Base-by-base conservation (phyloP, 306 rosid species). In the Oxytropis ochrocephala region DNA sequence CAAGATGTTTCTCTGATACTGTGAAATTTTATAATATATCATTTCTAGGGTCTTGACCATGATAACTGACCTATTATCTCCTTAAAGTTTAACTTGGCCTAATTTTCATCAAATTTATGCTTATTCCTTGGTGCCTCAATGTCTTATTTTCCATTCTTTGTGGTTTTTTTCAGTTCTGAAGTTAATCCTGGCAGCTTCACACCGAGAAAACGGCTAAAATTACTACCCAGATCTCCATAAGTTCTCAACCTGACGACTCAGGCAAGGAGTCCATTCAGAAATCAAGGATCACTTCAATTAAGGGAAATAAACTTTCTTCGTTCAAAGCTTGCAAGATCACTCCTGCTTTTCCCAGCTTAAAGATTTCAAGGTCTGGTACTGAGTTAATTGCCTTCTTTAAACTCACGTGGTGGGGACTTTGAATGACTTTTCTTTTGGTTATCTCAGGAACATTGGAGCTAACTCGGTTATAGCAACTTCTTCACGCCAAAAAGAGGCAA, bases 301-400 rank as follows among this genome's bases (percentile, higher is more conserved):
- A 83, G 38, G 85, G 75, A 79, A 87, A 56, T 69, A 85, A 82
- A 80, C 67, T 75, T 66, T 70, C 74, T 67, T 73, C 83, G 16
- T 41, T 67, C 14, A 84, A 83, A 78, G 30, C 80, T 69, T 52
- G 70, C 79, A 78, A 69, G 79, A 84, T 64, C 71, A 62, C 75
- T 44, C 77, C 87, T 50, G 62, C 75, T 70, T 82, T 84, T 65
- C 80, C 89, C 61, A 72, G 82, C 79, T 66, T 72, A 61, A 84
- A 73, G 64, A 36, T 70, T 74, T 81, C 77, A 57, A 81, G 84
- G 98, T 87, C 73, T 30, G 81, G 42, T 51, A 57, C 64, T 19
- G 30, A 58, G 75, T 63, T 35, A 42, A 38, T 71, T 63, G 4
- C 62, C 64, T 39, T 57, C 18, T 61, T 33, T 52, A 48, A 30